phyloP scores from a whole-genome alignment of 176 grass and related monocot genomes.

The Carex littledalei region DNA sequence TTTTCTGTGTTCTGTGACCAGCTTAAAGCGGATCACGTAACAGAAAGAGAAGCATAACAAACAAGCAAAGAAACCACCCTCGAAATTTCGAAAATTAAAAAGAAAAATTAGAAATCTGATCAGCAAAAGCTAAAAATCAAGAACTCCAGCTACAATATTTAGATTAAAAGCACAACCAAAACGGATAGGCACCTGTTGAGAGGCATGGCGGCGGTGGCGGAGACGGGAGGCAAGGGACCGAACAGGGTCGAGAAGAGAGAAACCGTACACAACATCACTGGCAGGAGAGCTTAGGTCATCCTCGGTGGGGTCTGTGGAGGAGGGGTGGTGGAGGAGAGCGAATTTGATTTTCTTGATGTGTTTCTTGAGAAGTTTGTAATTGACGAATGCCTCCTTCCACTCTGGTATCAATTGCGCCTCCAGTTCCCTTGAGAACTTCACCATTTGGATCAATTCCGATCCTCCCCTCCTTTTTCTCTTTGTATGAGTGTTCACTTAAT shows the following conservation, averaged over 20 bases:
- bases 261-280: background rate
- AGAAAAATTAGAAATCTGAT: background rate
- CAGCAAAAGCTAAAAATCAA: background rate
- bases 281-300: background rate
- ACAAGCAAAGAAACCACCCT: background rate
- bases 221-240: constrained; percentile 21
- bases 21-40: constrained; percentile 1
- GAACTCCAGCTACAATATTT: background rate
- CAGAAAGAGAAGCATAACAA: constrained; percentile 22
- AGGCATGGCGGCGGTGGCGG: background rate
- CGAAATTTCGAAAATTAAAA: background rate
- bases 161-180: background rate
- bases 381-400: constrained; percentile 42
- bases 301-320: background rate
- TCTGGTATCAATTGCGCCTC: constrained; percentile 47
- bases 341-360: constrained; percentile 45
- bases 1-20: background rate
- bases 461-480: background rate
- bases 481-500: background rate
- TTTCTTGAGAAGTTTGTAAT: constrained; percentile 46
- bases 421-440: constrained; percentile 36
- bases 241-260: constrained; percentile 21
- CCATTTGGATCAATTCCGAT: background rate
- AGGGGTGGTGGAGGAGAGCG: background rate
- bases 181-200: background rate